These are phyloP conservation scores for Capsicum chinense DNA, from an alignment of 257 asterid species.

Conservation along the genomic window DNA sequence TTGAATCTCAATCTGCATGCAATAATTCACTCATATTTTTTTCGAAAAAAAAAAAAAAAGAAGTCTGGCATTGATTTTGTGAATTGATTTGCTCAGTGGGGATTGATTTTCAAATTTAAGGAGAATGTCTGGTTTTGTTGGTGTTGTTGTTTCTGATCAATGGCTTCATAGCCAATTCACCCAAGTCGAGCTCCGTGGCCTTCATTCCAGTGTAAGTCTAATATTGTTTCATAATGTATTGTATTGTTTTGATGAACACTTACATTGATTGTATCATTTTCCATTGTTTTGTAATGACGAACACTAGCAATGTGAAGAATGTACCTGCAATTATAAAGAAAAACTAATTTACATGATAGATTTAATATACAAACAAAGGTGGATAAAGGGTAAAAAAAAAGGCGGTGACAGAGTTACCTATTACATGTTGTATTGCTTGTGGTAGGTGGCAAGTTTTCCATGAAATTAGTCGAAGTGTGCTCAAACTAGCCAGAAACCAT, in stretches of 20 bases:
- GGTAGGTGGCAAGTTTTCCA: background rate
- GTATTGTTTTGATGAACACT: background rate
- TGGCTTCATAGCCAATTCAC: constrained; percentile 81
- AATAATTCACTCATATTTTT: background rate
- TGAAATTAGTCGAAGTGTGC: background rate
- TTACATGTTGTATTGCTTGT: background rate
- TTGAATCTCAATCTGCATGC: constrained; percentile 4
- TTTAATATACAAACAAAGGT: background rate
- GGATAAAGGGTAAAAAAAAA: background rate
- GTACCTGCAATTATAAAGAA: background rate
- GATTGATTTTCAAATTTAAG: constrained; percentile 18
- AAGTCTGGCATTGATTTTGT: background rate
- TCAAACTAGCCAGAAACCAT: background rate
- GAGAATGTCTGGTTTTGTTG: constrained; percentile 64
- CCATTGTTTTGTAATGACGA: background rate
- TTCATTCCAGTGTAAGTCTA: constrained; percentile 55
- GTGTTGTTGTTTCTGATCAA: constrained; percentile 68
- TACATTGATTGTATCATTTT: background rate
- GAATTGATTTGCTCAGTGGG: constrained; percentile 4
- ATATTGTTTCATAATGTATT: background rate
- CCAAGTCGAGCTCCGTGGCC: constrained; percentile 74
- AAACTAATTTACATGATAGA: background rate
- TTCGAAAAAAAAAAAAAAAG: background rate
- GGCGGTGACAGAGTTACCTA: background rate
- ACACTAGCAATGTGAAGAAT: background rate